These are phyloP conservation scores for Colletotrichum lentis DNA, from an alignment of 2,329 filamentous ascomycete genomes.

Conservation along the genomic window DNA sequence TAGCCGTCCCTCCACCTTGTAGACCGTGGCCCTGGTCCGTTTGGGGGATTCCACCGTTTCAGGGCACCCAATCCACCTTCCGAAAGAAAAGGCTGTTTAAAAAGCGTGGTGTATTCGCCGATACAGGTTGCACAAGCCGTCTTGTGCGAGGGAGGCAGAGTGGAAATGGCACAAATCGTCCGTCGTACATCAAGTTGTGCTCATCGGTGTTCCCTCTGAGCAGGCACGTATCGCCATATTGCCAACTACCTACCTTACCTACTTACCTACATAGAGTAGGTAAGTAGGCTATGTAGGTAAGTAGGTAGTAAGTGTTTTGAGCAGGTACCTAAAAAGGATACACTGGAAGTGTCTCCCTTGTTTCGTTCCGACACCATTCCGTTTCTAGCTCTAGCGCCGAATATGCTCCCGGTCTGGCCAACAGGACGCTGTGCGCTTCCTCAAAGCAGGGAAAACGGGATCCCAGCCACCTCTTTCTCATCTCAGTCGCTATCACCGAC, in stretches of 20 bases:
- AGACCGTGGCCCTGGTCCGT: slow-evolving; percentile 17
- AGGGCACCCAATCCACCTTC: slow-evolving; percentile 26
- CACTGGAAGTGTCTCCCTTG: slow-evolving; percentile 13
- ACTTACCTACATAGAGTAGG: neutral
- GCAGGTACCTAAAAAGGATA: too few species aligned
- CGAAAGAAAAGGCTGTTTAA: slow-evolving; percentile 26
- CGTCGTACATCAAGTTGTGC: slow-evolving; percentile 20
- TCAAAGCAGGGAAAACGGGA: slow-evolving; percentile 34
- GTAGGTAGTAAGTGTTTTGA: too few species aligned
- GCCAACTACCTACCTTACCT: neutral
- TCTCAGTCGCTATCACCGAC: slow-evolving; percentile 12
- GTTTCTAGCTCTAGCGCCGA: slow-evolving; percentile 2
- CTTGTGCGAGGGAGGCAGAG: slow-evolving; percentile 26
- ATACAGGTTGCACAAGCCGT: slow-evolving; percentile 31
- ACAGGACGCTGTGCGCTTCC: slow-evolving; percentile 29
- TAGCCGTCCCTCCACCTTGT: slow-evolving; percentile 3
- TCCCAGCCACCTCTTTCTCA: slow-evolving; percentile 43
- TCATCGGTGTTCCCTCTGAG: slow-evolving; percentile 15
- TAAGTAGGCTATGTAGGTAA: too few species aligned
- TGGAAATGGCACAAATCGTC: slow-evolving; percentile 19
- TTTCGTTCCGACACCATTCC: slow-evolving; percentile 21
- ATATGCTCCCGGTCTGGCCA: slow-evolving; percentile 22
- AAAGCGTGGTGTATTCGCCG: slow-evolving; percentile 39
- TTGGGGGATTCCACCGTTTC: slow-evolving; percentile 26
- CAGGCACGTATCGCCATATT: slow-evolving; percentile 2